phyloP scores from a whole-genome alignment of 768 basidiomycete genomes.

The Agrocybe chaxingu region DNA sequence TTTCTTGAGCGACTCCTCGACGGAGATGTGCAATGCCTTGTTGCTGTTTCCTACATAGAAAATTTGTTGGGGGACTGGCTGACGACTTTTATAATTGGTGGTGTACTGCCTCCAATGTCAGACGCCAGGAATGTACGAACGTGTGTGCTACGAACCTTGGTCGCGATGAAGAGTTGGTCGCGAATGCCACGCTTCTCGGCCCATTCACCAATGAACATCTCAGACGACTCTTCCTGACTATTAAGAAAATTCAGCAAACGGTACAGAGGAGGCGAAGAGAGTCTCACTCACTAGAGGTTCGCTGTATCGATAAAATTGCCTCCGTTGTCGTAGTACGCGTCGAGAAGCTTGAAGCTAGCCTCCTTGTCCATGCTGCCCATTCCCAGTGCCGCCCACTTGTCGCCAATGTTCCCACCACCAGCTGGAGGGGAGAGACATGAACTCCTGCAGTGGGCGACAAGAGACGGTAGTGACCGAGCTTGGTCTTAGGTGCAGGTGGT shows the following conservation, averaged over 20 bases:
- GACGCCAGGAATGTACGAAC: not conserved
- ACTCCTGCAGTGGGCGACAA: slow-evolving; percentile 35
- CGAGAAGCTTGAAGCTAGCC: slow-evolving; percentile 41
- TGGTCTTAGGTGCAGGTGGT: slow-evolving; percentile 25
- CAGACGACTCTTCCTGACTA: slow-evolving; percentile 55
- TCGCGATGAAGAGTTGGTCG: slow-evolving; percentile 46
- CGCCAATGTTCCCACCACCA: slow-evolving; percentile 42
- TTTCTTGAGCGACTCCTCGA: slow-evolving; percentile 43
- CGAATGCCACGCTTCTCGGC: slow-evolving; percentile 40
- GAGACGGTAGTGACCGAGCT: slow-evolving; percentile 29
- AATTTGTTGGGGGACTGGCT: slow-evolving; percentile 23
- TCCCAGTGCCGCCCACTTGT: slow-evolving; percentile 28
- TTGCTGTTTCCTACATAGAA: slow-evolving; percentile 46
- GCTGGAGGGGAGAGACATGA: slow-evolving; percentile 38
- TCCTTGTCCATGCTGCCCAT: slow-evolving; percentile 41
- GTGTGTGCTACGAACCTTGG: slow-evolving; percentile 29
- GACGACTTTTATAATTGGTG: slow-evolving; percentile 24
- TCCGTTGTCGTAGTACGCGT: slow-evolving; percentile 39
- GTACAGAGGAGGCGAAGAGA: not conserved
- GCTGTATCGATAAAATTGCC: slow-evolving; percentile 52
- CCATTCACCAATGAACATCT: slow-evolving; percentile 54
- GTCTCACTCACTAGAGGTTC: slow-evolving; percentile 34
- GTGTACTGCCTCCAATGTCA: slow-evolving; percentile 23
- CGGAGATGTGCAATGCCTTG: slow-evolving; percentile 39
- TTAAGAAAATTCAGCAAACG: not conserved